Evolutionary conservation across 2,329 filamentous ascomycete genomes (phyloP), one percentile per base, ranked within the genome.

Genomic region (Didymellaceae sp.): DNA sequence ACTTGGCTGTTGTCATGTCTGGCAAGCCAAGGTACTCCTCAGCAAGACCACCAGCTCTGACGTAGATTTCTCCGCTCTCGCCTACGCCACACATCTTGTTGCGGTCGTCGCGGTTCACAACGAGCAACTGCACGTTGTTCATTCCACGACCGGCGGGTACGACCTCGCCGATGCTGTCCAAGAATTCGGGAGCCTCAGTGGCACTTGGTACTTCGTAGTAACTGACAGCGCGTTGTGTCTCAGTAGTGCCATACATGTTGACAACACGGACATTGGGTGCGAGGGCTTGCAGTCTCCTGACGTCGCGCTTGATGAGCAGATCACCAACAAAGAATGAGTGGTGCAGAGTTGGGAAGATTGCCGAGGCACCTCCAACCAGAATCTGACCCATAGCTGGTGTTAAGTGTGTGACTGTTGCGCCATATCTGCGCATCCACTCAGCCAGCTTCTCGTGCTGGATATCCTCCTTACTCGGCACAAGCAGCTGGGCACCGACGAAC

Each of bases 341-440:
- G 50, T 87, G 81, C n/a, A 97, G 79, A 10, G 82, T 80, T 1
- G 90, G 88, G 65, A 97, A 95, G 59, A 89, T 74, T 0, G 90
- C 86, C 3, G 78, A 86, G 18, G 91, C 89, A 59, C 89, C 90
- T 33, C 91, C 92, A n/a, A 93, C 87, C 2, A 97, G 78, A 54
- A 97, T 94, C 63, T 97, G 90, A 46, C 92, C 92, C 92, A 97
- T 97, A 49, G 94, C 94, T 8, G 94, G 94, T 1, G 94, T 99
- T 30, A 97, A 77, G 74, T 97, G 94, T 10, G 88, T 91, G 16
- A 91, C 89, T 13, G 87, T 96, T 2, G 89, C 85, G 46, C 82
- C 77, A 66, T 89, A 83, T 43, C 87, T 83, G 43, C 81, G 80
- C 82, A 97, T 90, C 94, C 94, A 99, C 67, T 96, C 91, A 4